Evolutionary conservation across 805 yeast genomes (phyloP).

Genomic region (Metschnikowia picachoensis): DNA sequence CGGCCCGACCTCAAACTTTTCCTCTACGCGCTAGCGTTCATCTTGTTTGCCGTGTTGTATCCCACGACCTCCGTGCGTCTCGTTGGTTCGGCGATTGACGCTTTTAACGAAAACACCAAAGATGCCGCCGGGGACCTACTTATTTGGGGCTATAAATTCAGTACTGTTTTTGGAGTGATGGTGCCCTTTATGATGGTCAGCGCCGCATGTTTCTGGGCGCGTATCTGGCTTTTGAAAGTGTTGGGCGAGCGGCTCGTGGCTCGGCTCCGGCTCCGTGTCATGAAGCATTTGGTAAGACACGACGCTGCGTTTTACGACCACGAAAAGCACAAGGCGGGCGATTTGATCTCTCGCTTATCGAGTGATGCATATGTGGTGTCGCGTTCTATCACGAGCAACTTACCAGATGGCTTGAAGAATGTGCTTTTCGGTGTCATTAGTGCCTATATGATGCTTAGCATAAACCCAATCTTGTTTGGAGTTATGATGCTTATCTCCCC

Average conservation of each 20-base stretch:
- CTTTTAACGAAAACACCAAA: constrained; percentile 31
- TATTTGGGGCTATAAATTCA: constrained; percentile 43
- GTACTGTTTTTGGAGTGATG: constrained; percentile 40
- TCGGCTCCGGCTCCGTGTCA: constrained; percentile 36
- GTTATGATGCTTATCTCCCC: constrained; percentile 44
- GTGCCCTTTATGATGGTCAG: constrained; percentile 41
- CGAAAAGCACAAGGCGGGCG: constrained; percentile 45
- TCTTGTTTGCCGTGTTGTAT: constrained; percentile 41
- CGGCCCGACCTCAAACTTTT: constrained; percentile 37
- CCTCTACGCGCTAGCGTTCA: constrained; percentile 37
- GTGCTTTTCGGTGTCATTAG: constrained; percentile 39
- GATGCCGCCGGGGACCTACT: constrained; percentile 39
- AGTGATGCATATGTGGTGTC: constrained; percentile 46
- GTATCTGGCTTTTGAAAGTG: constrained; percentile 39
- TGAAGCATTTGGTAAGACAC: constrained; percentile 41
- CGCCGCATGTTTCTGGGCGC: constrained; percentile 46
- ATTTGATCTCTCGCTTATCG: constrained; percentile 40
- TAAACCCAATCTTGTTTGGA: constrained; percentile 41
- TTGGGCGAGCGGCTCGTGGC: constrained; percentile 45
- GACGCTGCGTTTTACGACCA: constrained; percentile 40
- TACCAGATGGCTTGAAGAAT: constrained; percentile 45
- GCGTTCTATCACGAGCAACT: constrained; percentile 38
- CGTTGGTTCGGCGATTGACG: constrained; percentile 43
- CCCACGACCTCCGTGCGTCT: constrained; percentile 42
- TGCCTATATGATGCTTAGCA: constrained; percentile 43